Base-by-base conservation (phyloP, 2,329 filamentous ascomycete species). In the Colletotrichum chlorophyti region DNA sequence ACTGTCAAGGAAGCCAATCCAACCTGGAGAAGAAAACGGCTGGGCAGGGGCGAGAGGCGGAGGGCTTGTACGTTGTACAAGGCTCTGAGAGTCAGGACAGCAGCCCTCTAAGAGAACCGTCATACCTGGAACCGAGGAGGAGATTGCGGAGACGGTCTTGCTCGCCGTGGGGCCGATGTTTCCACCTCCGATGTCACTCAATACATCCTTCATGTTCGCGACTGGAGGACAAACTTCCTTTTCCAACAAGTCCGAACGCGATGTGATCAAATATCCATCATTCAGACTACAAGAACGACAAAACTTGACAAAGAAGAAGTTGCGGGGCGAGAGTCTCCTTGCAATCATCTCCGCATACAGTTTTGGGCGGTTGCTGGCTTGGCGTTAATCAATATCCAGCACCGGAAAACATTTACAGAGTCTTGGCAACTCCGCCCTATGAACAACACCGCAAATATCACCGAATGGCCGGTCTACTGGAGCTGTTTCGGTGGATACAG, bases 391-490 rank as follows among this genome's bases (percentile, higher is more conserved):
- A 58, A 58, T 48, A 32, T 58, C 40, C 12, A 58, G 53, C 53
- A 58, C 40, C 40, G 26, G 48, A 52, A 41, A 46, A 23, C 31
- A 46, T 35, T 54, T 41, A n/a, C 21, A 19, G 14, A 38, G 47
- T 58, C 53, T 58, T 58, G 53, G 53, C 53, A 58, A 40, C 53
- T 46, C 53, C 47, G 53, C 47, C 53, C 46, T 58, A 34, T 32
- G 51, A 27, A 43, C 46, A 45, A 43, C 31, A 31, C 43, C 46
- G 43, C 38, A 17, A 46, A 46, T 15, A 32, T 23, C 42, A 32
- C 7, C 12, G 1, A n/a, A 46, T 7, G 15, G n/a, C n/a, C n/a
- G n/a, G n/a, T n/a, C n/a, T n/a, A n/a, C n/a, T n/a, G n/a, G n/a
- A n/a, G n/a, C n/a, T n/a, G n/a, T n/a, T n/a, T n/a, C n/a, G n/a